Evolutionary conservation across 2,329 filamentous ascomycete genomes (phyloP).

Genomic region (Colletotrichum echinochloae): DNA sequence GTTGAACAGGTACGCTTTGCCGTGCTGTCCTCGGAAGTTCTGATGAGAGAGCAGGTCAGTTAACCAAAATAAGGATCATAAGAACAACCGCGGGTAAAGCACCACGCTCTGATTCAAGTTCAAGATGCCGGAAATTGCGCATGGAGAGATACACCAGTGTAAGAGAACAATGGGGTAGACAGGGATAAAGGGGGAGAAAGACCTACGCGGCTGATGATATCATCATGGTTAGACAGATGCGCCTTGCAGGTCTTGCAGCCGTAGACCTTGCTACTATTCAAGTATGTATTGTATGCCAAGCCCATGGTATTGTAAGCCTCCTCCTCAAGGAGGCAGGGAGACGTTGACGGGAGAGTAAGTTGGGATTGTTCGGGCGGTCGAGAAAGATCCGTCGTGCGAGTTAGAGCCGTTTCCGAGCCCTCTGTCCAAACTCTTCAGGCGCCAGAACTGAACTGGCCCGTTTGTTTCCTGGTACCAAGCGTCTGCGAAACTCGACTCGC

Average conservation of each 20-base stretch:
- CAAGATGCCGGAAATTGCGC: constrained; percentile 16
- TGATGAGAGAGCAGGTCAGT: constrained; percentile 52
- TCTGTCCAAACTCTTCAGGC: neutral
- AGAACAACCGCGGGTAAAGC: neutral
- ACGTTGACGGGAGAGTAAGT: neutral
- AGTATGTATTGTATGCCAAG: constrained; percentile 90
- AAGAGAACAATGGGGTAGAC: neutral
- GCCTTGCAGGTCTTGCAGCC: constrained; percentile 96
- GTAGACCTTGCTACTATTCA: constrained; percentile 88
- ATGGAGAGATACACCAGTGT: neutral
- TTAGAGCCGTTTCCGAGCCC: neutral
- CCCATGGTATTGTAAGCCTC: constrained; percentile 71
- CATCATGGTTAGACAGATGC: constrained; percentile 93
- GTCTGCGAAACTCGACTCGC: neutral
- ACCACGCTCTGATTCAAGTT: neutral
- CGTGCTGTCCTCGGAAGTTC: constrained; percentile 98
- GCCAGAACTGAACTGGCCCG: neutral
- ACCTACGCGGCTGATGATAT: constrained; percentile 92
- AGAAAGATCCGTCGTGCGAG: neutral
- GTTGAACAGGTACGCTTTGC: constrained; percentile 97
- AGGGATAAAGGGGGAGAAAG: neutral
- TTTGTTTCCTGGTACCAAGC: neutral
- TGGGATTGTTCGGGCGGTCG: neutral
- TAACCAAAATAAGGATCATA: neutral
- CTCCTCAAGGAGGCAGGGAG: constrained; percentile 6